Conservation (phyloP, 768 basidiomycete genomes). For the Pleurotus citrinopileatus region DNA sequence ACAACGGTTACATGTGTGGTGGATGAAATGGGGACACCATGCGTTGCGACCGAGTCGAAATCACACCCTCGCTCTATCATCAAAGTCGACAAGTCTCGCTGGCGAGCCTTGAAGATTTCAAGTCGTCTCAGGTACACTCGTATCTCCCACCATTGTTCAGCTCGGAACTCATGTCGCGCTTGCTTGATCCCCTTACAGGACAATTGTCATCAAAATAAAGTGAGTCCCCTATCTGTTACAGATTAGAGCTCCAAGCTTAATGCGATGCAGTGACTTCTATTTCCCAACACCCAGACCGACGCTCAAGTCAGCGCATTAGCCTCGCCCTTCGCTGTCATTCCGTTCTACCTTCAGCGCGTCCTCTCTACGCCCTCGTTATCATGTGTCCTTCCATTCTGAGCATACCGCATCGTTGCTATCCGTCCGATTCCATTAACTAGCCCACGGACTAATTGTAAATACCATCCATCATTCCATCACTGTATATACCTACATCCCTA, state of each 20-base stretch:
- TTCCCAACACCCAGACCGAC: neutral
- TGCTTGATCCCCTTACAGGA: neutral
- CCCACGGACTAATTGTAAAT: neutral
- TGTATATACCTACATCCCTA: neutral
- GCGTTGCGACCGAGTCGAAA: conserved; percentile 3
- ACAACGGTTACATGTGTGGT: conserved; percentile 5
- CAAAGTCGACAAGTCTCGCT: conserved; percentile 5
- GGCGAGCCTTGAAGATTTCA: conserved; percentile 5
- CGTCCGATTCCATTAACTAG: neutral
- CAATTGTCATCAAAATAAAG: conserved; percentile 10
- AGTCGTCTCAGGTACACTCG: conserved; percentile 4
- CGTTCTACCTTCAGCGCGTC: neutral
- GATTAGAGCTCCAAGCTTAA: neutral
- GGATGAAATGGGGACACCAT: neutral
- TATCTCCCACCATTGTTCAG: neutral
- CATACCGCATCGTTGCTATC: neutral
- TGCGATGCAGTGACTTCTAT: conserved; percentile 1
- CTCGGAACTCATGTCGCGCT: neutral
- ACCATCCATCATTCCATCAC: neutral
- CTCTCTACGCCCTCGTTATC: neutral
- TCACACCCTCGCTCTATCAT: neutral
- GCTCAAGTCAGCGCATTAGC: neutral
- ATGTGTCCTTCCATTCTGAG: neutral
- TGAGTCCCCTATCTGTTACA: neutral
- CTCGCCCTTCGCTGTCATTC: neutral